A percentile compares a stretch with the other conserved stretches of the same genome.
Conservation (phyloP, 2,329 filamentous ascomycete species). For the Cordyceps farinosa region DNA sequence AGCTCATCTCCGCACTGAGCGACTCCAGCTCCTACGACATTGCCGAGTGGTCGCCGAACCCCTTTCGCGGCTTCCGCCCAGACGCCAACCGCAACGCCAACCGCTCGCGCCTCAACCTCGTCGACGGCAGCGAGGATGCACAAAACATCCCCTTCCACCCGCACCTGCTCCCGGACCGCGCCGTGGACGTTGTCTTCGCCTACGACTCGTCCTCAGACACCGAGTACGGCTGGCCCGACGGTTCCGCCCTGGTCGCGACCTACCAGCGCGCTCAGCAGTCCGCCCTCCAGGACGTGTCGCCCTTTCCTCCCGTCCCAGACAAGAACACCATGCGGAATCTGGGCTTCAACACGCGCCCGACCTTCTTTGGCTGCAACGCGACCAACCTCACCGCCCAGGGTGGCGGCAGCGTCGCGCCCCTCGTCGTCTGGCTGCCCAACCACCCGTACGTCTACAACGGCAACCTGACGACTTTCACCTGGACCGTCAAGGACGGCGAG, state of each 20-base stretch:
- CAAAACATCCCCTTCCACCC: slow-evolving; percentile 80
- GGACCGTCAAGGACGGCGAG: slow-evolving; percentile 57
- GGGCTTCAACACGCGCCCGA: slow-evolving; percentile 67
- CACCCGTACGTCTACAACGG: slow-evolving; percentile 66
- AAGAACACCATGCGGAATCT: slow-evolving; percentile 72
- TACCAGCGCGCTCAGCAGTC: slow-evolving; percentile 61
- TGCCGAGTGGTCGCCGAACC: slow-evolving; percentile 67
- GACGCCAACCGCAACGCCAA: slow-evolving; percentile 55
- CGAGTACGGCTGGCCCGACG: slow-evolving; percentile 68
- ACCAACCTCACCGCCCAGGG: slow-evolving; percentile 46
- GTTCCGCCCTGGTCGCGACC: slow-evolving; percentile 68
- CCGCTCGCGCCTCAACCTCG: slow-evolving; percentile 58
- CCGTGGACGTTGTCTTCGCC: slow-evolving; percentile 77
- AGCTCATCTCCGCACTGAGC: slow-evolving; percentile 54
- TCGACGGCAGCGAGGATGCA: slow-evolving; percentile 73
- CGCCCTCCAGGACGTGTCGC: slow-evolving; percentile 52
- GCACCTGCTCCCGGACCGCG: slow-evolving; percentile 67
- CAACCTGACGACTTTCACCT: slow-evolving; percentile 72
- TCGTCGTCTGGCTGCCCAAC: slow-evolving; percentile 83
- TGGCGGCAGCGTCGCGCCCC: slow-evolving; percentile 41
- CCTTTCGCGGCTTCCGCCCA: slow-evolving; percentile 65
- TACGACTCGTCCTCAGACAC: slow-evolving; percentile 76
- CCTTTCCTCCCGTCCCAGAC: slow-evolving; percentile 70
- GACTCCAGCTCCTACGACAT: slow-evolving; percentile 62
- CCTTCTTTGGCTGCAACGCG: slow-evolving; percentile 76